Base-by-base conservation (phyloP, 768 basidiomycete genomes). In the Mycena metata region DNA sequence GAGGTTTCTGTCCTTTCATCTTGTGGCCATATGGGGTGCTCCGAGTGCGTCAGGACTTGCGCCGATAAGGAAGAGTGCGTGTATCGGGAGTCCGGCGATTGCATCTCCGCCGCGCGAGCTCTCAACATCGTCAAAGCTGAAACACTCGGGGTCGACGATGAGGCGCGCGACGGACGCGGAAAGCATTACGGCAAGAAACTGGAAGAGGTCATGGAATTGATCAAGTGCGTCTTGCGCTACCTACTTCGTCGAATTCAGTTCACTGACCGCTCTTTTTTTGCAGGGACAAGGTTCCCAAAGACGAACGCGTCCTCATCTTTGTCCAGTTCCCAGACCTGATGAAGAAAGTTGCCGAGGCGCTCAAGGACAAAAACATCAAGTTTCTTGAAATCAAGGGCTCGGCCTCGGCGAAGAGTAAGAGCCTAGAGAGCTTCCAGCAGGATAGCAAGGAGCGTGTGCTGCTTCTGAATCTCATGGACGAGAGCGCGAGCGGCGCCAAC, bases 301-400 rank as follows among this genome's bases (percentile, higher is more conserved):
- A 90, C 23, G 95, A 98, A 73, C 90, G 94, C 10, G 88, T 96
- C 19, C 87, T 98, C 49, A 88, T 98, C 69, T 98, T 98, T 80
- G 93, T 97, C n/a, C 96, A 98, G 76, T 98, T 96, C 85, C 91
- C 89, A 7, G 96, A 98, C 80, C 85, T 98, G 66, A 95, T 93
- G 88, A 90, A 90, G 76, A 98, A 97, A 78, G 93, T 98, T 35
- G 89, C 90, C 10, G 92, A 95, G 69, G 94, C 95, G 0, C 86
- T 98, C 70, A 82, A 78, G 2, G 87, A 88, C 60, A 85, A 94
- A 76, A 86, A 88, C 49, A 89, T 98, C 74, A 84, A 85, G 47
- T 95, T 88, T 81, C 85, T 94, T 58, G 91, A 95, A 75, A 94
- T 97, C 79, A 89, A 88, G 65, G 95, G 96, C 46, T 86, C 88